phyloP scores from a whole-genome alignment of 805 yeast species.

The Candida golubevii region DNA sequence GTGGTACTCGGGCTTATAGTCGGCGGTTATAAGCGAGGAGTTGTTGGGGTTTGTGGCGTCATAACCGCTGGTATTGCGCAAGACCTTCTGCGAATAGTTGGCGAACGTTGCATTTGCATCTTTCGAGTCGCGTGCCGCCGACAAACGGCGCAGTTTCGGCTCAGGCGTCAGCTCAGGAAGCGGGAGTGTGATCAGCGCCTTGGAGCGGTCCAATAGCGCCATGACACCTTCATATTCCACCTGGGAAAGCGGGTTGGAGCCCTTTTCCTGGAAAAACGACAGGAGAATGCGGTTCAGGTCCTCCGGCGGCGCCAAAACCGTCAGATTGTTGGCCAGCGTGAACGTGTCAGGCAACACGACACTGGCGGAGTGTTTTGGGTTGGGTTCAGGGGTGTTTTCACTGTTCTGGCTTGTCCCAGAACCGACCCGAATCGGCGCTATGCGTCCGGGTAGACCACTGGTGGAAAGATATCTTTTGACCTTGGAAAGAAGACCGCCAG shows the following conservation, averaged over 20 bases:
- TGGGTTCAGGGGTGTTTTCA: neutral
- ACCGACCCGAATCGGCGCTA: constrained; percentile 1
- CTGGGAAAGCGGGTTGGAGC: constrained; percentile 67
- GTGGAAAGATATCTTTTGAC: constrained; percentile 25
- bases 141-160: neutral
- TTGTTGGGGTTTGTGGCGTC: constrained; percentile 14
- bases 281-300: constrained; percentile 55
- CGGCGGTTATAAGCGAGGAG: constrained; percentile 28
- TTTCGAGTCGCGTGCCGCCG: neutral
- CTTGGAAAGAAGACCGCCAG: constrained; percentile 24
- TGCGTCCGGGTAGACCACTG: constrained; percentile 6
- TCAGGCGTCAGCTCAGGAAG: constrained; percentile 9
- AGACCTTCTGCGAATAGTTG: constrained; percentile 27
- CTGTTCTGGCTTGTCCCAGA: neutral
- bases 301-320: constrained; percentile 8
- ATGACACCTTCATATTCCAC: constrained; percentile 80
- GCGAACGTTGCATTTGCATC: constrained; percentile 13
- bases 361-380: constrained; percentile 1
- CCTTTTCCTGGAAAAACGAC: constrained; percentile 67
- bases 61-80: constrained; percentile 23
- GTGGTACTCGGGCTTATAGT: constrained; percentile 37
- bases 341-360: constrained; percentile 13
- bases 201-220: constrained; percentile 41
- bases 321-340: constrained; percentile 8
- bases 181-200: constrained; percentile 13